Evolutionary conservation across 371 early-diverging fungal species (phyloP).

Genomic region (Lichtheimia ramosa): DNA sequence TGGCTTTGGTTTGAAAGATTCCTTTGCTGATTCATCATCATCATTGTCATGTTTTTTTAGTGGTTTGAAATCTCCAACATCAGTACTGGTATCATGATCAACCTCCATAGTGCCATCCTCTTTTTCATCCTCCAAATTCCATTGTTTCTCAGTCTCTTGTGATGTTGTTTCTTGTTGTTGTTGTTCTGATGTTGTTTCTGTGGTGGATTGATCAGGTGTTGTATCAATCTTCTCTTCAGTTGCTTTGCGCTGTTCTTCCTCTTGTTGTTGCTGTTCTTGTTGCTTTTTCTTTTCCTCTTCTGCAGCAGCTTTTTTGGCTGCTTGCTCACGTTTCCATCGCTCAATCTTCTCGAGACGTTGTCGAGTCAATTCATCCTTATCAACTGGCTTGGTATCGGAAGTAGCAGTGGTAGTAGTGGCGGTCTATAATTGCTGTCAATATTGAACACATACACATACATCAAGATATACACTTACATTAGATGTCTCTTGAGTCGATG

Average conservation of each 20-base stretch:
- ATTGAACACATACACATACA: not conserved
- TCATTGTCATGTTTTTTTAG: conserved; percentile 14
- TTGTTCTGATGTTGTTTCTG: conserved; percentile 4
- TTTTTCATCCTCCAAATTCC: conserved; percentile 30
- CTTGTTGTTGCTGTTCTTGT: conserved; percentile 20
- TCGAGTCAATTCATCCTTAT: conserved; percentile 63
- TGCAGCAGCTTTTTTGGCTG: conserved; percentile 50
- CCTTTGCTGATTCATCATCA: conserved; percentile 22
- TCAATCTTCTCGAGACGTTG: conserved; percentile 73
- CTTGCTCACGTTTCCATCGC: conserved; percentile 67
- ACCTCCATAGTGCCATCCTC: conserved; percentile 22
- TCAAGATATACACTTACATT: not conserved
- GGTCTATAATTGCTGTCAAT: conserved; percentile 6
- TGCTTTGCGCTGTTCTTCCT: conserved; percentile 14
- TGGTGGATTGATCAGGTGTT: conserved; percentile 11
- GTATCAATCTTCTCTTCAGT: conserved; percentile 8
- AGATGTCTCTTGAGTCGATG: too few species aligned
- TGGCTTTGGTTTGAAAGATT: conserved; percentile 13
- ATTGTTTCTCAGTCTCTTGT: conserved; percentile 21
- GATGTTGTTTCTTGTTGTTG: conserved; percentile 26
- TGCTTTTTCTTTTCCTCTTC: conserved; percentile 30
- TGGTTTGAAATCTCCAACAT: conserved; percentile 34
- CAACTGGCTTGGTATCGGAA: conserved; percentile 12
- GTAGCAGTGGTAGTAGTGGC: too few species aligned
- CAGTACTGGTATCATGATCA: conserved; percentile 12